Evolutionary conservation across 257 asterid species (phyloP), one percentile per base, ranked within the genome.

Genomic region (Rauvolfia tetraphylla): DNA sequence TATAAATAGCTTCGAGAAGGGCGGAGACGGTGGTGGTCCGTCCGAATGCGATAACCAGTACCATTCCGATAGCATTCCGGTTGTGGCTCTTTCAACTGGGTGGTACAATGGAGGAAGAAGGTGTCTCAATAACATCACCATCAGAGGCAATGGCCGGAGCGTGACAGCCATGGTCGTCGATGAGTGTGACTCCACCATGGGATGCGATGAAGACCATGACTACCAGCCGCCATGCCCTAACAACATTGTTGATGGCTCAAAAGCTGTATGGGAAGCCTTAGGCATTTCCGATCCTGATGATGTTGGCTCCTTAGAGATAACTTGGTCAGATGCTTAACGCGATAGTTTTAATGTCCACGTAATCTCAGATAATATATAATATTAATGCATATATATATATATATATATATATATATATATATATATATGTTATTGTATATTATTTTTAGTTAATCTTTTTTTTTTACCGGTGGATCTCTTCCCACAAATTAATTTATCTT

Each of bases 71-170:
- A 65, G 82, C 68, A 81, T 34, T 0, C 88, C 79, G 0, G 75
- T 88, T 0, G 89, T 83, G 27, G 92, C 92, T 0, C 80, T 88
- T n/a, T 86, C 89, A 22, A 84, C 86, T 0, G 87, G 90, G 1
- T 88, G 92, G 89, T 88, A 79, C 80, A 80, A 46, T 29, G 79
- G 74, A 0, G 70, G 76, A 68, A 79, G 46, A 39, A 77, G 90
- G 25, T 88, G 92, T 75, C 69, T 81, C 38, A 65, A 81, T 10
- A 84, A 81, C 5, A 69, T 86, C 31, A 76, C 82, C 15, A 80
- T 88, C 7, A 29, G 68, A 51, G 90, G 78, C 0, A 85, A 86
- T 66, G 86, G 88, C 7, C 74, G 44, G 67, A 82, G 82, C 18
- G 84, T 79, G n/a, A 66, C 29, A 1, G 87, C 91, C 3, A 86